Base-by-base conservation (phyloP, 331 rosid genomes). In the Arachis monticola region DNA sequence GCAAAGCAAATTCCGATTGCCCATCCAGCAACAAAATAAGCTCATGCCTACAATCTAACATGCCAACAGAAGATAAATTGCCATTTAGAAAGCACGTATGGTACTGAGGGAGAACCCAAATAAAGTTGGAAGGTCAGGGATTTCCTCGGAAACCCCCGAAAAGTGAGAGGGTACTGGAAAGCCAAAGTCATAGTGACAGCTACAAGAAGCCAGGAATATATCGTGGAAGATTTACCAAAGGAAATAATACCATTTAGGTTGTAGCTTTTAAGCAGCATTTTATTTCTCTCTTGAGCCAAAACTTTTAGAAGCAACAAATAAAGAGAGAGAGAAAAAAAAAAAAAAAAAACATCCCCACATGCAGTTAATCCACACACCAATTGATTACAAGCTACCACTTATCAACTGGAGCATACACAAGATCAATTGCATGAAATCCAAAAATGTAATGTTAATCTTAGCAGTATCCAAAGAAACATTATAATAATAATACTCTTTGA, bases 401-500 rank as follows among this genome's bases (percentile, higher is more conserved):
- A 2, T 62, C 51, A 35, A 22, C 59, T 42, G 58, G 42, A 30
- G 38, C 27, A n/a, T 46, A 70, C 62, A 67, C 31, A 61, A 72
- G 51, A 60, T 71, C 60, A 44, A 44, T 48, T 8, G 12, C 60
- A 59, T 42, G 4, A 65, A 64, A 61, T 52, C 7, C 64, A 60
- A 70, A 78, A 68, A 52, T 48, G 57, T 69, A 50, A 55, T 63
- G 45, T 31, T 48, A 63, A 64, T 65, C 51, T 12, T 55, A 27
- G 13, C 5, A 17, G 10, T 77, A 60, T 45, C 71, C 64, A 66
- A 75, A 77, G 79, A 47, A 69, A 75, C 60, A 57, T 47, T 30
- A 77, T n/a, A 73, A 17, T 17, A 17, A 67, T 6, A 6, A 53
- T 92, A 95, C 99, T 86, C 95, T 77, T 78, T 90, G 75, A 90